Conservation (phyloP, 306 rosid species). For the Pyrus communis region DNA sequence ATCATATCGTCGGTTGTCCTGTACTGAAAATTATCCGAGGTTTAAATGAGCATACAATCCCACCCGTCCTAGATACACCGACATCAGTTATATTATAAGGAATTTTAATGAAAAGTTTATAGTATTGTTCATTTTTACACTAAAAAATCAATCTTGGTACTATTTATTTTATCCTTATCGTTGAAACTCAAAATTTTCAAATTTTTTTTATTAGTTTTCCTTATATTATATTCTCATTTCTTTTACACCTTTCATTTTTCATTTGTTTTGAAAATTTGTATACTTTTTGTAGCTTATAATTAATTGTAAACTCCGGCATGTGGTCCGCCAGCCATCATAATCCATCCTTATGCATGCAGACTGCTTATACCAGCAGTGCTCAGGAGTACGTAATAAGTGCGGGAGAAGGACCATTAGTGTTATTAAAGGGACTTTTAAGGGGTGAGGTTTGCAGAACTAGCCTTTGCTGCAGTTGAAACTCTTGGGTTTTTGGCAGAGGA, state of each 20-base stretch:
- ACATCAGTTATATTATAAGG: neutral
- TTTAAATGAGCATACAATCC: conserved; percentile 13
- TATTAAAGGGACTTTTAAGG: neutral
- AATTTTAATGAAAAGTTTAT: too few relatives aligned
- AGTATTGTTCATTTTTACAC: too few relatives aligned
- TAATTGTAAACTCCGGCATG: neutral
- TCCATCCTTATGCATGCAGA: neutral
- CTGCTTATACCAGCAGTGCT: neutral
- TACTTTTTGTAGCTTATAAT: neutral
- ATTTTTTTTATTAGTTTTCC: too few relatives aligned
- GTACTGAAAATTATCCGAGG: conserved; percentile 17
- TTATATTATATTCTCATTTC: neutral
- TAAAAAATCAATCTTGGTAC: too few relatives aligned
- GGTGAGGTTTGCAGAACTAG: neutral
- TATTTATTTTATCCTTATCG: too few relatives aligned
- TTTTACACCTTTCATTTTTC: neutral
- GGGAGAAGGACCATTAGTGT: neutral
- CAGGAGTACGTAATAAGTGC: neutral
- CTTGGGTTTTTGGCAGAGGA: neutral
- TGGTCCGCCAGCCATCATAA: neutral
- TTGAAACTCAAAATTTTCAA: too few relatives aligned
- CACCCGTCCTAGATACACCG: neutral
- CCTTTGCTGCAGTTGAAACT: too few relatives aligned
- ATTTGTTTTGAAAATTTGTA: neutral
- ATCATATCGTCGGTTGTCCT: neutral